These are phyloP conservation scores for Penicillium lagena DNA, from an alignment of 495 filamentous ascomycete genomes.

Conservation along the genomic window DNA sequence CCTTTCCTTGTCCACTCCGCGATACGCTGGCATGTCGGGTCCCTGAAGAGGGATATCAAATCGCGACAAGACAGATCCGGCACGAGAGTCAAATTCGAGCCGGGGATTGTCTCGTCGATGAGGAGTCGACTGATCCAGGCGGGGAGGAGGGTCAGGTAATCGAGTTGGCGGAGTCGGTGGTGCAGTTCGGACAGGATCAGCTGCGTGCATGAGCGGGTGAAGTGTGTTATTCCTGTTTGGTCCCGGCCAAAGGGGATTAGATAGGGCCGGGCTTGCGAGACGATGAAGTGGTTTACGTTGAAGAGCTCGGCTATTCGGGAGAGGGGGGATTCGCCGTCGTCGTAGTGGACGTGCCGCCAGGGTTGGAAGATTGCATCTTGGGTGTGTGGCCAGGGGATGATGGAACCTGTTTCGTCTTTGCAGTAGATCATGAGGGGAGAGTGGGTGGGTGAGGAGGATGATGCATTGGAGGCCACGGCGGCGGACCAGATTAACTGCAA, in stretches of 20 bases:
- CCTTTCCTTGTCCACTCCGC: conserved; percentile 83
- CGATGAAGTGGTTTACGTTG: conserved; percentile 97
- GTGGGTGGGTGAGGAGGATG: conserved; percentile 55
- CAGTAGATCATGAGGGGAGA: conserved; percentile 67
- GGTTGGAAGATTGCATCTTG: conserved; percentile 61
- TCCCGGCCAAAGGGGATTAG: conserved; percentile 76
- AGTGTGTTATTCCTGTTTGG: conserved; percentile 49
- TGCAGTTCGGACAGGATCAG: conserved; percentile 69
- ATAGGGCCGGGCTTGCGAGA: conserved; percentile 92
- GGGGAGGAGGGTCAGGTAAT: conserved; percentile 69
- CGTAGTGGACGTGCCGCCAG: conserved; percentile 62
- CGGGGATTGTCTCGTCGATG: conserved; percentile 82
- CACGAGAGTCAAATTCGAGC: conserved; percentile 72
- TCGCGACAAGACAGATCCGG: conserved; percentile 69
- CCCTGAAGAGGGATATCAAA: conserved; percentile 70
- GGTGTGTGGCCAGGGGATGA: conserved; percentile 71
- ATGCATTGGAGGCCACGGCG: conserved; percentile 84
- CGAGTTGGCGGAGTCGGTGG: conserved; percentile 77
- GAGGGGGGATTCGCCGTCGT: conserved; percentile 73
- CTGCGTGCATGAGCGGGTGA: conserved; percentile 58
- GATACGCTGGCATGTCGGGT: conserved; percentile 66
- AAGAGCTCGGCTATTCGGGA: conserved; percentile 83
- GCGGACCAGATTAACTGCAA: conserved; percentile 82
- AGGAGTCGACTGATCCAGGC: conserved; percentile 64
- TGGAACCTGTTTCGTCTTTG: conserved; percentile 72